Base-by-base conservation (phyloP, 352 stramenopile genomes). In the Saprolegnia parasitica region DNA sequence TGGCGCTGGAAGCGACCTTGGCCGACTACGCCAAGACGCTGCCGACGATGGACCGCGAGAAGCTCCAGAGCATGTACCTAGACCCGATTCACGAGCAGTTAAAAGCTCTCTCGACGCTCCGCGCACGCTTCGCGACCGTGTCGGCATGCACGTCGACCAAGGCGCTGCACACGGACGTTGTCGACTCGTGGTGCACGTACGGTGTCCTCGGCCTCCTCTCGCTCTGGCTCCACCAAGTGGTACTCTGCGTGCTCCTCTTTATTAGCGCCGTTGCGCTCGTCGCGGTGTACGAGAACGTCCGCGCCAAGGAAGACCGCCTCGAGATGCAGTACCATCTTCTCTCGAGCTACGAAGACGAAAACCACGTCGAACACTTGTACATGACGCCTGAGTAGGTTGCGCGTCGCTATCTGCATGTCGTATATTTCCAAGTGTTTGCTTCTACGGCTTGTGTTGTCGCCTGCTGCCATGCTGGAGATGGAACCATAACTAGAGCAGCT, bases 181-280 rank as follows among this genome's bases (percentile, higher is more conserved):
- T 83, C 29, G 73, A 75, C 40, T 76, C 79, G 49, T 91, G 83
- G 72, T 93, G 86, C 71, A 85, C 88, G 74, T 91, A 86, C 72
- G 83, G 86, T 57, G 88, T 93, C 71, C 74, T 91, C 47, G 86
- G 86, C 24, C 87, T 93, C 68, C 90, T 91, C 62, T 90, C 83
- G 16, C 88, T 93, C 82, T 93, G 86, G 86, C 78, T 89, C 56
- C 86, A 93, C 66, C 86, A 93, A 77, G 82, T 93, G 40, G 63
- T 91, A 61, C 67, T 93, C 13, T 93, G 86, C 58, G 57, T 89
- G n/a, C 77, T 90, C 37, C 73, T 93, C 4, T 91, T 91, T 67
- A 78, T 90, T 56, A 81, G 80, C 71, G 78, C 91, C 55, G 64
- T 91, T 47, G 78, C 83, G 45, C 81, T 81, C 15, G 84, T 91